Evolutionary conservation across 1,284 basidiomycete species (phyloP).

Genomic region (Boletus semigastroideus): DNA sequence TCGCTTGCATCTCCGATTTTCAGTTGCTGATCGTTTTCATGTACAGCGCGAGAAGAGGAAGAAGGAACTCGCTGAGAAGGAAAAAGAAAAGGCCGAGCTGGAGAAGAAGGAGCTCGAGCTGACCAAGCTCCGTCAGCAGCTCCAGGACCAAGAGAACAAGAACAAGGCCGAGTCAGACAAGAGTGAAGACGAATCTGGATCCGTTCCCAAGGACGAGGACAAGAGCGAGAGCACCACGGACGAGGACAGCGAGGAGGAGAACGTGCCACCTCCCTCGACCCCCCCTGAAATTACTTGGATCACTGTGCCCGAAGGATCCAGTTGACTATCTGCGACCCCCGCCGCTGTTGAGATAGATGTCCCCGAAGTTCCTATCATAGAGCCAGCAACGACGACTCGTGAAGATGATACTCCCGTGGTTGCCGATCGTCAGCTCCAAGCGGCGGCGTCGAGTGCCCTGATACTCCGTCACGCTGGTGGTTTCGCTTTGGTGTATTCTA

Average conservation of each 20-base stretch:
- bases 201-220: slow-evolving; percentile 29
- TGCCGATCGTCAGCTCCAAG: slow-evolving; percentile 20
- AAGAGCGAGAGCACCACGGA: slow-evolving; percentile 31
- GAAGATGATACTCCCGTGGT: slow-evolving; percentile 22
- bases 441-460: slow-evolving; percentile 27
- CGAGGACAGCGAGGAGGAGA: slow-evolving; percentile 34
- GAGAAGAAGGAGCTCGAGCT: slow-evolving; percentile 41
- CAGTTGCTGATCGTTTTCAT: slow-evolving; percentile 19
- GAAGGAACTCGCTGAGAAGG: slow-evolving; percentile 48
- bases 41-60: slow-evolving; percentile 57
- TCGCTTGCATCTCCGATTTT: slow-evolving; percentile 1
- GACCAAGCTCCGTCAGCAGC: slow-evolving; percentile 48
- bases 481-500: slow-evolving; percentile 43
- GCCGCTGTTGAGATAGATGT: slow-evolving; percentile 19
- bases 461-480: slow-evolving; percentile 41
- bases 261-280: slow-evolving; percentile 27
- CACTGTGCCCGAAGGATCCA: slow-evolving; percentile 27
- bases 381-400: slow-evolving; percentile 18
- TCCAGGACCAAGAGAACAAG: slow-evolving; percentile 49
- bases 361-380: slow-evolving; percentile 20
- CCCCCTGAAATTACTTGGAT: slow-evolving; percentile 36
- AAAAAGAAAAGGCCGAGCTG: slow-evolving; percentile 41
- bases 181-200: slow-evolving; percentile 34
- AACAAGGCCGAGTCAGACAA: slow-evolving; percentile 39
- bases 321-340: slow-evolving; percentile 35